Conservation (phyloP, 805 yeast species). For the Cyberlindnera subsufficiens region DNA sequence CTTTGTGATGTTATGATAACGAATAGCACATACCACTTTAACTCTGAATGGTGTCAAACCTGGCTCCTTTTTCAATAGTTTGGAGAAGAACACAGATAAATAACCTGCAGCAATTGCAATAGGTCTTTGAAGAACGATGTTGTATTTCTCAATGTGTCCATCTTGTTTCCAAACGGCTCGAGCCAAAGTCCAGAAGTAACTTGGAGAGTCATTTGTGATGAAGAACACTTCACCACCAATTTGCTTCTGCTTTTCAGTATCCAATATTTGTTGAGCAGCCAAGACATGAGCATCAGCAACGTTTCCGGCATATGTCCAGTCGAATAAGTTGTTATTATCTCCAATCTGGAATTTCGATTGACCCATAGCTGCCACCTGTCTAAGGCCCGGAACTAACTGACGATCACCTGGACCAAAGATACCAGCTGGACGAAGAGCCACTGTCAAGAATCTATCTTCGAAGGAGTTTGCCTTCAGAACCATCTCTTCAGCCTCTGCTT, state of each 20-base stretch:
- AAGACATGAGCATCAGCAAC: constrained; percentile 95
- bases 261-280: constrained; percentile 74
- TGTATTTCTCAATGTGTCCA: constrained; percentile 69
- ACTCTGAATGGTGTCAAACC: constrained; percentile 96
- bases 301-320: constrained; percentile 97
- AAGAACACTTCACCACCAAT: constrained; percentile 88
- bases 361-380: constrained; percentile 74
- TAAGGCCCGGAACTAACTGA: constrained; percentile 88
- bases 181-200: constrained; percentile 96
- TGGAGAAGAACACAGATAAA: constrained; percentile 68
- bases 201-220: constrained; percentile 89
- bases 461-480: constrained; percentile 69
- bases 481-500: constrained; percentile 82
- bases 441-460: constrained; percentile 57
- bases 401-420: constrained; percentile 99
- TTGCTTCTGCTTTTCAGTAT: constrained; percentile 31
- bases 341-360: constrained; percentile 94
- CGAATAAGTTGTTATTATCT: constrained; percentile 88
- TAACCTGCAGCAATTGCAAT: constrained; percentile 82
- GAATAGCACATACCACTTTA: constrained; percentile 81
- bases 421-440: constrained; percentile 94
- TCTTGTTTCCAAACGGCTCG: constrained; percentile 97
- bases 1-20: constrained; percentile 88
- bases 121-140: constrained; percentile 63
- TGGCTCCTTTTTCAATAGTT: constrained; percentile 73